Conservation (phyloP, 257 asterid genomes). For the Lavandula angustifolia region DNA sequence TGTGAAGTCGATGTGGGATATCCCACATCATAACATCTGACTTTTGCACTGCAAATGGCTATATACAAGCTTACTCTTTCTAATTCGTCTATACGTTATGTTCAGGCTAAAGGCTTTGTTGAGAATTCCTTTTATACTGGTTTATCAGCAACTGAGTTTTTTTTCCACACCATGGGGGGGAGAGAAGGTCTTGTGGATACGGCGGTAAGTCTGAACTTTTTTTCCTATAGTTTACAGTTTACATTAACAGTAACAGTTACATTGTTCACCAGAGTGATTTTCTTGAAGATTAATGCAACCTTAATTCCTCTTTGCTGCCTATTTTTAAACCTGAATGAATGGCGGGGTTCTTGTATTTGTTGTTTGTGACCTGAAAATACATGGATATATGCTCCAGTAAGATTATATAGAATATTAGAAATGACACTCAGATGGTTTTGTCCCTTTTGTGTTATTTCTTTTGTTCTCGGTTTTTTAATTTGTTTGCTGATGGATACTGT, state of each 20-base stretch:
- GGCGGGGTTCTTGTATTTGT: no score
- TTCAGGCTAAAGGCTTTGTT: conserved; percentile 97
- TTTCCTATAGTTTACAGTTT: background rate
- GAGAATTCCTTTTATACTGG: conserved; percentile 95
- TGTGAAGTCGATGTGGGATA: no score
- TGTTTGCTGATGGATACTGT: no score
- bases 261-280: background rate
- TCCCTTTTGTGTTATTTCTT: no score
- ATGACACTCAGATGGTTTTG: no score
- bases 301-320: background rate
- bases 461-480: no score
- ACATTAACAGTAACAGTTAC: background rate
- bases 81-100: conserved; percentile 16
- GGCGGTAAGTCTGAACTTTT: conserved; percentile 65
- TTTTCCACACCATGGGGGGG: conserved; percentile 99
- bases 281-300: background rate
- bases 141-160: conserved; percentile 84
- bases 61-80: no score
- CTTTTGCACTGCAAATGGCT: background rate
- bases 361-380: no score
- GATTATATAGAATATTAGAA: no score
- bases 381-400: no score
- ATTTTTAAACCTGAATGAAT: background rate
- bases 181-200: conserved; percentile 99
- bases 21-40: no score